These are phyloP conservation scores for Phytophthora idaei DNA, from an alignment of 352 stramenopile genomes.

Conservation along the genomic window DNA sequence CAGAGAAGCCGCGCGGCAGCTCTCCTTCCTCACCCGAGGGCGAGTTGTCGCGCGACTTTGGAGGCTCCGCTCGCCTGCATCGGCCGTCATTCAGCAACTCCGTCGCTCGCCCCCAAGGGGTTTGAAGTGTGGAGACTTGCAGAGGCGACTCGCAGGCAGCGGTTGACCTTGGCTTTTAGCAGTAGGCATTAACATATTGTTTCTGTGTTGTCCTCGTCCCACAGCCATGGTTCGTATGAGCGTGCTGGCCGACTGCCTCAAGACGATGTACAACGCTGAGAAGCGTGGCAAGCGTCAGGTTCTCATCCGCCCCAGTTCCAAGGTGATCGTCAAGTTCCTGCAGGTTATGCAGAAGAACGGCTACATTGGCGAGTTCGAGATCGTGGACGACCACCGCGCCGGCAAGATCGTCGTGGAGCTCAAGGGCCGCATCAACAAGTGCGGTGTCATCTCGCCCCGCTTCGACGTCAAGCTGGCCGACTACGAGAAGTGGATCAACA, in stretches of 20 bases:
- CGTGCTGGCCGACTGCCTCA: constrained; percentile 99
- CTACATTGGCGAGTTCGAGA: constrained; percentile 99
- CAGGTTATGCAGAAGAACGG: constrained; percentile 99
- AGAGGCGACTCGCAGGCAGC: constrained; percentile 19
- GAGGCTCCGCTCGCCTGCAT: constrained; percentile 48
- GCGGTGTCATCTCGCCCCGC: constrained; percentile 98
- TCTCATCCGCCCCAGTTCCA: constrained; percentile 98
- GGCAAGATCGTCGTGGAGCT: constrained; percentile 99
- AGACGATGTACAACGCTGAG: constrained; percentile 99
- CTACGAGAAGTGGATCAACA: constrained; percentile 99
- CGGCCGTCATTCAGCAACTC: constrained; percentile 3
- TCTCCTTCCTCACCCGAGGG: constrained; percentile 6
- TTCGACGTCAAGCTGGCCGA: constrained; percentile 98
- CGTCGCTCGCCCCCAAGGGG: constrained; percentile 17
- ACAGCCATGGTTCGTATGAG: constrained; percentile 99
- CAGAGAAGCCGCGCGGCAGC: constrained; percentile 38
- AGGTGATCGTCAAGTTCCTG: constrained; percentile 99
- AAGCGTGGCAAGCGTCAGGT: constrained; percentile 99
- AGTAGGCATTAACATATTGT: constrained; percentile 58
- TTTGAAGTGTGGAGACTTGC: constrained; percentile 26
- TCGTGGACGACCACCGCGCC: constrained; percentile 99
- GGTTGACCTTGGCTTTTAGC: constrained; percentile 62
- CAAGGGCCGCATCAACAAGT: constrained; percentile 99
- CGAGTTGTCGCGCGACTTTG: constrained; percentile 60
- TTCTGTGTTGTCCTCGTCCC: constrained; percentile 15